A percentile compares a stretch with the other conserved stretches of the same genome.
Conservation (phyloP, 352 stramenopile genomes). For the Pythium phragmiticola region DNA sequence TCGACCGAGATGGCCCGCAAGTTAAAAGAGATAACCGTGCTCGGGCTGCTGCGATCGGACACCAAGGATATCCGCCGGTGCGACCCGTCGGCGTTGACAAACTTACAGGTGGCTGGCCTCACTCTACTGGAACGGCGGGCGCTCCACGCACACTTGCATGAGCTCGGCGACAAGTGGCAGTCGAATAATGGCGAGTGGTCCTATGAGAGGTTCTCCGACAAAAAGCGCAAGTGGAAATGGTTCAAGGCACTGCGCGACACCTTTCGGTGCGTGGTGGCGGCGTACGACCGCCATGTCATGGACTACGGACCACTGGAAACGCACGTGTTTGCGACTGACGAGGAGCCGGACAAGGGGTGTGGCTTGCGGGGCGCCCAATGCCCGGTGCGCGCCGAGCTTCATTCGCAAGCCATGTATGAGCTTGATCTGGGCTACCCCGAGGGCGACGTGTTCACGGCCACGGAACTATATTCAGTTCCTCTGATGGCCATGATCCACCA, state of each 20-base stretch:
- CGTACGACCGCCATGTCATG: neutral
- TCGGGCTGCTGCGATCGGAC: neutral
- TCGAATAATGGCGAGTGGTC: too few relatives aligned
- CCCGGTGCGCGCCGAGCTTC: neutral
- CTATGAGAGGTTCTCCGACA: neutral
- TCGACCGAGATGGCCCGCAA: neutral
- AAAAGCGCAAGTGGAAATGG: neutral
- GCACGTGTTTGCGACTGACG: neutral
- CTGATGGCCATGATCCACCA: too few relatives aligned
- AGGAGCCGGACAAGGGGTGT: neutral
- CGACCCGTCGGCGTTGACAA: neutral
- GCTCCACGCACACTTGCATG: neutral
- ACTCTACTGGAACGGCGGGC: neutral
- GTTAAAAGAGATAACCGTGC: neutral
- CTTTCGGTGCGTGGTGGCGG: neutral
- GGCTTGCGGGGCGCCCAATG: neutral
- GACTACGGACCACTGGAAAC: neutral
- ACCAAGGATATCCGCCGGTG: neutral
- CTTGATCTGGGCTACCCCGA: neutral
- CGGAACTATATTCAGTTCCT: too few relatives aligned
- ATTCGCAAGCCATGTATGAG: neutral
- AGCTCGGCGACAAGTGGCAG: too few relatives aligned
- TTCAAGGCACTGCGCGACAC: neutral
- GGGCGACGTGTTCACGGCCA: neutral
- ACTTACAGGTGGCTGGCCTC: neutral